Conservation (phyloP, 768 basidiomycete genomes). For the Pleurotus giganteus region DNA sequence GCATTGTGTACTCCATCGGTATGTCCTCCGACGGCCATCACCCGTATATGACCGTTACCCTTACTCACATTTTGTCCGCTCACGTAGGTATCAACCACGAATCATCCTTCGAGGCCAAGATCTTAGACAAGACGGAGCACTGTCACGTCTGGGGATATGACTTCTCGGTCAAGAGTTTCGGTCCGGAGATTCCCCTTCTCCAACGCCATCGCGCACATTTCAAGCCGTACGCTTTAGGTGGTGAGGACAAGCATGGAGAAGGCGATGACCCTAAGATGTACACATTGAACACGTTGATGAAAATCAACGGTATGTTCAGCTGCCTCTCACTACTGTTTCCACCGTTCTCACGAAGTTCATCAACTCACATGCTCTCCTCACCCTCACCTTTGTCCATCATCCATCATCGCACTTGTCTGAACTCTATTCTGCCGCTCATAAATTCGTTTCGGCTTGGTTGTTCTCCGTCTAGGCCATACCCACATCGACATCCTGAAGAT, state of each 20-base stretch:
- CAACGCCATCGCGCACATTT: conserved; percentile 37
- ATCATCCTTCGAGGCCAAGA: conserved; percentile 60
- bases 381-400: background rate
- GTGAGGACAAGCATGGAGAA: conserved; percentile 43
- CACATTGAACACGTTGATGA: conserved; percentile 63
- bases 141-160: conserved; percentile 68
- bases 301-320: conserved; percentile 47
- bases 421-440: too few relatives aligned
- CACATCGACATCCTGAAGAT: conserved; percentile 73
- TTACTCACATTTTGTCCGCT: too few relatives aligned
- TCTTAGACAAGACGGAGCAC: conserved; percentile 43
- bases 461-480: conserved; percentile 51
- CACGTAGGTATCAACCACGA: conserved; percentile 56
- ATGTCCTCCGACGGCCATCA: too few relatives aligned
- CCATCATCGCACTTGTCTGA: background rate
- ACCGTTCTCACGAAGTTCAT: background rate
- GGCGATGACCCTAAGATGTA: conserved; percentile 51
- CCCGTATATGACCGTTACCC: too few relatives aligned
- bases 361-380: background rate
- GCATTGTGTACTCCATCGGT: conserved; percentile 65
- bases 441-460: too few relatives aligned
- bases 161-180: conserved; percentile 40
- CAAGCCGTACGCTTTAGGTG: conserved; percentile 36
- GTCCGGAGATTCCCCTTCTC: conserved; percentile 34
- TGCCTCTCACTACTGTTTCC: background rate